Base-by-base conservation (phyloP, 805 yeast genomes). In the Ogataea nakhonphanomensis region DNA sequence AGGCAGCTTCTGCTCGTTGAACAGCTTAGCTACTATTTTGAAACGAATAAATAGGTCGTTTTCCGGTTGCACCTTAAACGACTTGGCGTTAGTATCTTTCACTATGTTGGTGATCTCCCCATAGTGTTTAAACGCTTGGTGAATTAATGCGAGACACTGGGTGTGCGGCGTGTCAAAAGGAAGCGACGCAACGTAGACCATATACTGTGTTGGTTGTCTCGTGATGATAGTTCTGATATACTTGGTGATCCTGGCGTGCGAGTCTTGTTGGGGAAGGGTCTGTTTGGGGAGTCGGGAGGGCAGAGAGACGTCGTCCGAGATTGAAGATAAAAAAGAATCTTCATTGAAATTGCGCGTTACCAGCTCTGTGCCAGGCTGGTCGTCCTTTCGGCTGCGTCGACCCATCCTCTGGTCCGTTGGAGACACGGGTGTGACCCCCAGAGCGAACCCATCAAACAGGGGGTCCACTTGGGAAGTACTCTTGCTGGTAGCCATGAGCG, bases 171-270 rank as follows among this genome's bases (percentile, higher is more conserved):
- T 56, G 37, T 55, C 59, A 35, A 48, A 50, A 1, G 64, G 62
- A 17, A 59, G 37, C 3, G 64, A 59, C 3, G 62, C 58, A 23
- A 55, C 48, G 34, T 59, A 59, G 4, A 50, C 43, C 43, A 48
- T 46, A 44, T 54, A 55, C 29, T 48, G 52, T 15, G 38, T 43
- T 12, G 54, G 59, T 31, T 55, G 59, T 39, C 50, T 50, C 3
- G 53, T 51, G 14, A 59, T 59, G 8, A 59, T 45, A 2, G 55
- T 51, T 33, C 49, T 50, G 30, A 59, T 58, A 39, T 54, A 59
- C 26, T 44, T 45, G 28, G 39, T 38, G 8, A 55, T 30, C 32
- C 42, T 50, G 3, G 52, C 31, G 14, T 39, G 48, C 25, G 52
- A 33, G 21, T 32, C 41, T 22, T 15, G 39, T 14, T 28, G 35